Percentiles rank a stretch among this genome's conserved stretches.
Evolutionary conservation across 306 rosid species (phyloP).

Genomic region (Cicer judaicum): DNA sequence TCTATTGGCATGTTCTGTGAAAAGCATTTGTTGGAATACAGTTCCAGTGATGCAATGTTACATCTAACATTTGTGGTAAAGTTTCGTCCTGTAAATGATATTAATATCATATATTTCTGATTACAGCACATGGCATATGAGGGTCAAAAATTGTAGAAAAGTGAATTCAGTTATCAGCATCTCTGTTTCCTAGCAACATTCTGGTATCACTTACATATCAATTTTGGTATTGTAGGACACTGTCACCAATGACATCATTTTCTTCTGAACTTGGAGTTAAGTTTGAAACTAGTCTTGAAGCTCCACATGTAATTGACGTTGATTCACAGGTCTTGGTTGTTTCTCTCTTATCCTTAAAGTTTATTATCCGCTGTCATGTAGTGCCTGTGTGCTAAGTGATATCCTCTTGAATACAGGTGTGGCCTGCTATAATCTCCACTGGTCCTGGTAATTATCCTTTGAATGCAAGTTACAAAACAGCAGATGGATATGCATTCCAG

Average conservation of each 20-base stretch:
- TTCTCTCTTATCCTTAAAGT: constrained; percentile 39
- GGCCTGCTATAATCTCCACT: constrained; percentile 83
- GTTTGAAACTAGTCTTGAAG: constrained; percentile 87
- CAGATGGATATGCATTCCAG: constrained; percentile 89
- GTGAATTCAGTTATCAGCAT: constrained; percentile 28
- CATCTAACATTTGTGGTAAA: constrained; percentile 28
- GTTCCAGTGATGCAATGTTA: constrained; percentile 23
- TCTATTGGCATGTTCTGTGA: constrained; percentile 29
- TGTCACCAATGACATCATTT: constrained; percentile 90
- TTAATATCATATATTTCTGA: constrained; percentile 1
- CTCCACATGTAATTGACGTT: constrained; percentile 91
- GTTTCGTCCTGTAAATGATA: constrained; percentile 28
- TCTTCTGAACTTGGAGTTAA: constrained; percentile 94
- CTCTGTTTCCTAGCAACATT: constrained; percentile 30
- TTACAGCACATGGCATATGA: constrained; percentile 29
- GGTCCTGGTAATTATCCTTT: constrained; percentile 84
- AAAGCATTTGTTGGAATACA: constrained; percentile 33
- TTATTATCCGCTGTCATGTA: constrained; percentile 38
- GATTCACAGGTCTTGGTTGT: constrained; percentile 68
- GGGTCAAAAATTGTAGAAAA: constrained; percentile 16
- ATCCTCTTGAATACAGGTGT: constrained; percentile 64
- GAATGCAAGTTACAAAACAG: constrained; percentile 93
- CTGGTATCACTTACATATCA: constrained; percentile 25
- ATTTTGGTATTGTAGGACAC: constrained; percentile 65
- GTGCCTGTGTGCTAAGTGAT: constrained; percentile 44